Evolutionary conservation across 305 asterid species (phyloP).

Genomic region (Solanum hybrid): DNA sequence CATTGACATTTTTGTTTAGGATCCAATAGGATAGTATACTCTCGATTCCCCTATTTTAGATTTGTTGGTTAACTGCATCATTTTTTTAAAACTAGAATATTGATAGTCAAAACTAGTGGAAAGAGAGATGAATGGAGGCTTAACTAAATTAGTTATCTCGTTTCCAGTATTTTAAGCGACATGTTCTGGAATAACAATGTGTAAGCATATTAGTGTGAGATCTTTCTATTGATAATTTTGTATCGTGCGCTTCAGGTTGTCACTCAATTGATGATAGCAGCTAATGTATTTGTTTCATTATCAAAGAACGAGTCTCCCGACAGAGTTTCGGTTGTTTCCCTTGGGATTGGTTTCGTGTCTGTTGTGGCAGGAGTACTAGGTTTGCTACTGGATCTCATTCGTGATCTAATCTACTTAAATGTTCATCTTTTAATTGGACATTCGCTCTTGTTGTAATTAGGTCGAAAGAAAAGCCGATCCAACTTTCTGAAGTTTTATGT

Average conservation of each 20-base stretch:
- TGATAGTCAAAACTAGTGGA: not conserved
- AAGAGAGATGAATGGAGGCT: not conserved
- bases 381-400: constrained; percentile 2
- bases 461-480: constrained; percentile 54
- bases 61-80: not conserved
- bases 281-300: constrained; percentile 25
- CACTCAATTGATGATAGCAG: constrained; percentile 36
- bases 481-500: constrained; percentile 46
- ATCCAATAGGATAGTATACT: not conserved
- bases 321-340: constrained; percentile 27
- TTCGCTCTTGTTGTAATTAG: constrained; percentile 29
- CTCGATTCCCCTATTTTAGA: not conserved
- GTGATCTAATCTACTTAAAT: not conserved
- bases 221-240: not conserved
- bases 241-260: constrained; percentile 35
- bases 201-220: not conserved
- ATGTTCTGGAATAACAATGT: not conserved
- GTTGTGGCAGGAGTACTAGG: constrained; percentile 65
- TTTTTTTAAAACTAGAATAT: not conserved
- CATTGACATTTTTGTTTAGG: not conserved
- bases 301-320: constrained; percentile 29
- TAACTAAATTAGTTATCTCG: not conserved
- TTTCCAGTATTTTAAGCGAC: not conserved
- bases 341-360: constrained; percentile 37
- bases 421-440: not conserved